These are phyloP conservation scores for Candida sp. DNA, from an alignment of 1,139 yeast genomes.

Conservation along the genomic window DNA sequence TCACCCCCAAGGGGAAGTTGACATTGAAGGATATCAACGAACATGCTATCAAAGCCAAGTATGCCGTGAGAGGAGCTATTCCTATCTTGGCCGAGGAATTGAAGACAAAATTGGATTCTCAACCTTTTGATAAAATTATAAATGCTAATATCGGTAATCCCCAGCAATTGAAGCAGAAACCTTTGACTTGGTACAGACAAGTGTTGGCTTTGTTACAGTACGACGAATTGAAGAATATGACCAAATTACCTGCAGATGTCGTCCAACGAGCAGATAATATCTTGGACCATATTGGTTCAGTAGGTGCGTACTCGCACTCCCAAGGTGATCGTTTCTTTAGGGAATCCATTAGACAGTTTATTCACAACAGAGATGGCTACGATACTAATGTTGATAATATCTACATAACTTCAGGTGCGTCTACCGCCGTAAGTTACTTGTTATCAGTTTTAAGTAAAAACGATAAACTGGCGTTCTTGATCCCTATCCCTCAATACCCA, in stretches of 20 bases:
- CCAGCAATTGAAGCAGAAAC: constrained; percentile 91
- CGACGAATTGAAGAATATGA: constrained; percentile 49
- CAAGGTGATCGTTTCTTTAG: constrained; percentile 79
- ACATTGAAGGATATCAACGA: constrained; percentile 56
- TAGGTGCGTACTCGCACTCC: constrained; percentile 93
- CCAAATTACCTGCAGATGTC: constrained; percentile 69
- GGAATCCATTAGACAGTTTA: constrained; percentile 76
- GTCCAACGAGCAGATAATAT: constrained; percentile 63
- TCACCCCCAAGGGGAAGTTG: constrained; percentile 6
- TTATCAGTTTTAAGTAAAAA: constrained; percentile 68
- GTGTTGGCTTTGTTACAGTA: constrained; percentile 83
- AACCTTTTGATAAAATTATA: constrained; percentile 76
- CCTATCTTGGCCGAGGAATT: constrained; percentile 94
- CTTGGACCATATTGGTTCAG: constrained; percentile 65
- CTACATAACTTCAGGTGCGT: constrained; percentile 90
- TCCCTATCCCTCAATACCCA: constrained; percentile 98
- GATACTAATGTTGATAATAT: constrained; percentile 65
- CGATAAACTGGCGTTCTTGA: constrained; percentile 74
- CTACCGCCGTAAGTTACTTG: constrained; percentile 80
- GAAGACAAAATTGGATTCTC: constrained; percentile 44
- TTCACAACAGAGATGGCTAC: constrained; percentile 54
- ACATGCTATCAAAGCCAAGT: constrained; percentile 77
- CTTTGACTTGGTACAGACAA: constrained; percentile 93
- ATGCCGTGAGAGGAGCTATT: constrained; percentile 92
- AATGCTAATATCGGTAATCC: constrained; percentile 97